These are phyloP conservation scores for Cytidiella melzeri DNA, from an alignment of 768 basidiomycete species.

Conservation along the genomic window DNA sequence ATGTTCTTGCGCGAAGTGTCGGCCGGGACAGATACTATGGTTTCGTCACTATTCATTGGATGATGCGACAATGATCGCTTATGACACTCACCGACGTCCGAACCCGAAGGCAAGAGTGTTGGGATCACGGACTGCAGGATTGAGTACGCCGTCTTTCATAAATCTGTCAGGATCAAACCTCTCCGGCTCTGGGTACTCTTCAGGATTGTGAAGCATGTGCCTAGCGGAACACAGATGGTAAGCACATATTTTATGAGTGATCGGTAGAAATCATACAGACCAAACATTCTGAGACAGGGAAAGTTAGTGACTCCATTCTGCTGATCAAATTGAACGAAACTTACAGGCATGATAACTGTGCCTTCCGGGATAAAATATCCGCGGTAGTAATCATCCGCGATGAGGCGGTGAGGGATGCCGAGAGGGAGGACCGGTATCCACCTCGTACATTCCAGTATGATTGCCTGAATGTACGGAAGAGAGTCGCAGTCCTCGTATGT, in stretches of 20 bases:
- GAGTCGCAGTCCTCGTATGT: neutral
- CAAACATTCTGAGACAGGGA: constrained; percentile 8
- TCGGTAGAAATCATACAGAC: neutral
- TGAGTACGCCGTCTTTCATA: constrained; percentile 10
- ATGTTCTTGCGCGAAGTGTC: neutral
- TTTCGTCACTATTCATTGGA: neutral
- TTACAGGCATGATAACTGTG: constrained; percentile 18
- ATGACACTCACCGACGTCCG: constrained; percentile 7
- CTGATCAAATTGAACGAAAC: neutral
- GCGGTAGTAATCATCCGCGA: constrained; percentile 22
- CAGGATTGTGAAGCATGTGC: constrained; percentile 36
- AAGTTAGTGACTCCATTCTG: neutral
- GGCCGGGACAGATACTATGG: constrained; percentile 3
- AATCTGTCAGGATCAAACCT: constrained; percentile 20
- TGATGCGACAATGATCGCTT: neutral
- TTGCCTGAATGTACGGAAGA: neutral
- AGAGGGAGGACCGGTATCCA: neutral
- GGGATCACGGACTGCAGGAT: neutral
- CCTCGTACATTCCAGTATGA: neutral
- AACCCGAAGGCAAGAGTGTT: constrained; percentile 9
- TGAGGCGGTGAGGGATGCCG: constrained; percentile 19
- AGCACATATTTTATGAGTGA: neutral
- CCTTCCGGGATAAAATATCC: constrained; percentile 26
- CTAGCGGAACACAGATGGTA: constrained; percentile 15
- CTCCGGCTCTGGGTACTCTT: constrained; percentile 26